Evolutionary conservation across 257 asterid genomes (phyloP), one percentile per base, ranked within the genome.

Genomic region (Orobanche coerulescens): DNA sequence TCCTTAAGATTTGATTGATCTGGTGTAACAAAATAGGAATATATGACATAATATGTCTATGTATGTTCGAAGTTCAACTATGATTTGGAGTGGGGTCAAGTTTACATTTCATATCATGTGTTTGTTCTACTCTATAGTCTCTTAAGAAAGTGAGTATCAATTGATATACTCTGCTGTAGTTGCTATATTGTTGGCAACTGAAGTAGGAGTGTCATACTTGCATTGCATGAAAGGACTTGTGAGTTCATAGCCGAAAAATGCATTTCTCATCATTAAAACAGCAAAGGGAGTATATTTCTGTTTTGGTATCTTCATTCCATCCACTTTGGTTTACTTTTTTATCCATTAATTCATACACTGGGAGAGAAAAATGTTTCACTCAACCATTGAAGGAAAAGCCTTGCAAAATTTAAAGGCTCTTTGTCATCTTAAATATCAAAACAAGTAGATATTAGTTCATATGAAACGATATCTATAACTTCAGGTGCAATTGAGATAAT

Each of bases 281-380:
- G 31, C 64, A 26, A 42, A 39, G 43, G 43, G 31, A 28, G 4
- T 28, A 6, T 64, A n/a, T 24, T 43, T 15, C 46, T 31, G 58
- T 20, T 48, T 39, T 54, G 33, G 24, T 15, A 44, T 65, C 44
- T 53, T 33, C 20, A n/a, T n/a, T 3, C 20, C 12, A n/a, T n/a
- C 34, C 46, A 52, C 20, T 64, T 15, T 34, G 50, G 31, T 47
- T 33, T 51, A 22, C 69, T 51, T 51, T n/a, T 36, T 40, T n/a
- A 60, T 30, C 14, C 52, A 3, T 18, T 16, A 23, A 8, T 5
- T 40, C 22, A 65, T 46, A 25, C 43, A 42, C 10, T 24, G 62
- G 14, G 19, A 37, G 44, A 53, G 30, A 40, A 53, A 10, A 26
- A 15, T 25, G 18, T 46, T 28, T 31, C 14, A 31, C 39, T 31